Evolutionary conservation across 2,329 filamentous ascomycete species (phyloP), one percentile per base, ranked within the genome.

Genomic region (Monosporascus sp.): DNA sequence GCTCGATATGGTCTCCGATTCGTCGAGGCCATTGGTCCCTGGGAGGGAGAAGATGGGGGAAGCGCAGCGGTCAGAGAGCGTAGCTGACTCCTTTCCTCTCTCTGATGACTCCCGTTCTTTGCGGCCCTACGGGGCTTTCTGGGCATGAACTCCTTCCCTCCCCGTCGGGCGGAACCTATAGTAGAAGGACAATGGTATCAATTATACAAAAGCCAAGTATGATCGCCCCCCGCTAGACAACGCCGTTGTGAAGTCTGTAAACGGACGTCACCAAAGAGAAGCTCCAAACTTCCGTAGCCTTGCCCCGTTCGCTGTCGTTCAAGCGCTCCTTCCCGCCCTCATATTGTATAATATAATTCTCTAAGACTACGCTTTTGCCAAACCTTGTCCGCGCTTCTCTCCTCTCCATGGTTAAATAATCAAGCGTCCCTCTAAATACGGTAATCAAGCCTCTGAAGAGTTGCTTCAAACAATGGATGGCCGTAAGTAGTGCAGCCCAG

Each of bases 121-220:
- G 15, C 17, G n/a, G 26, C 43, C 43, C 26, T 46, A 46, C 22
- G 43, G 43, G 43, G 43, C 43, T 26, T 31, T 46, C 43, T 26
- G 43, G 15, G 41, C 43, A 31, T 2, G 43, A 46, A 46, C 43
- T 46, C 11, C 20, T 24, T 46, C 11, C 11, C 43, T 45, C 24
- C 43, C 17, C 1, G 43, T 24, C 17, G 14, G 20, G 3, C 24
- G 11, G 24, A 24, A 15, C 3, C 17, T 48, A 53, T 50, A 48
- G 50, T 44, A 47, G 49, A 56, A 2, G 2, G 22, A 31, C 41
- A 37, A 26, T 31, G 31, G 31, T 31, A 2, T 46, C 43, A 31
- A 46, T 51, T 56, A 51, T 68, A 66, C 65, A 68, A 66, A 66
- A 66, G 57, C 64, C 56, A 49, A 58, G 55, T 60, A 50, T 48